A percentile compares a stretch with the other conserved stretches of the same genome.
Evolutionary conservation across 2,329 filamentous ascomycete species (phyloP).

Genomic region (Epichloe gansuensis): DNA sequence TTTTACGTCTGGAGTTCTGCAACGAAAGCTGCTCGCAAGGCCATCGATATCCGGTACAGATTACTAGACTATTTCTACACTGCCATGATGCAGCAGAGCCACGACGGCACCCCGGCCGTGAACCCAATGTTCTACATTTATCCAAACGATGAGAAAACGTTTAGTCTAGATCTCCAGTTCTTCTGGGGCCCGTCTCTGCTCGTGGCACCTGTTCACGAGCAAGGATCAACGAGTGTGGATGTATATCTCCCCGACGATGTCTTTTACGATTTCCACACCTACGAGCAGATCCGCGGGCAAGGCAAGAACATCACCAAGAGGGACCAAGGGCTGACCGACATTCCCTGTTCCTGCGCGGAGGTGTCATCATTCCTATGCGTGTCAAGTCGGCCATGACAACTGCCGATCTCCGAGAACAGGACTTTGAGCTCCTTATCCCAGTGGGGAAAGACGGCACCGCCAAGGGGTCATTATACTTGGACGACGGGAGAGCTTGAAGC

Average conservation of each 20-base stretch:
- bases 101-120: constrained; percentile 48
- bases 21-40: constrained; percentile 48
- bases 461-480: constrained; percentile 54
- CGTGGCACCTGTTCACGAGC: constrained; percentile 31
- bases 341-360: constrained; percentile 52
- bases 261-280: constrained; percentile 38
- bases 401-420: constrained; percentile 44
- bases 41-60: constrained; percentile 56
- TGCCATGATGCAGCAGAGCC: constrained; percentile 45
- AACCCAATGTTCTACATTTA: constrained; percentile 61
- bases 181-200: constrained; percentile 33
- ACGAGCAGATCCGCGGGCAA: constrained; percentile 25
- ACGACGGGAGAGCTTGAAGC: constrained; percentile 56
- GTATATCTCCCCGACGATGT: constrained; percentile 33
- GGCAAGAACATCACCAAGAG: constrained; percentile 21
- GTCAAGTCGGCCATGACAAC: constrained; percentile 47
- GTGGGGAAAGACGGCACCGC: constrained; percentile 50
- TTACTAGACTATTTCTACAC: constrained; percentile 70
- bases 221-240: constrained; percentile 26
- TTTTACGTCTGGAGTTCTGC: constrained; percentile 56
- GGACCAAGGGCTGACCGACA: constrained; percentile 29
- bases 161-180: constrained; percentile 32
- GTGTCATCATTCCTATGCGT: constrained; percentile 49
- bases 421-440: constrained; percentile 59
- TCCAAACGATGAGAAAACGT: constrained; percentile 32